Base-by-base conservation (phyloP, 768 basidiomycete genomes). In the Pulveroboletus sp. region DNA sequence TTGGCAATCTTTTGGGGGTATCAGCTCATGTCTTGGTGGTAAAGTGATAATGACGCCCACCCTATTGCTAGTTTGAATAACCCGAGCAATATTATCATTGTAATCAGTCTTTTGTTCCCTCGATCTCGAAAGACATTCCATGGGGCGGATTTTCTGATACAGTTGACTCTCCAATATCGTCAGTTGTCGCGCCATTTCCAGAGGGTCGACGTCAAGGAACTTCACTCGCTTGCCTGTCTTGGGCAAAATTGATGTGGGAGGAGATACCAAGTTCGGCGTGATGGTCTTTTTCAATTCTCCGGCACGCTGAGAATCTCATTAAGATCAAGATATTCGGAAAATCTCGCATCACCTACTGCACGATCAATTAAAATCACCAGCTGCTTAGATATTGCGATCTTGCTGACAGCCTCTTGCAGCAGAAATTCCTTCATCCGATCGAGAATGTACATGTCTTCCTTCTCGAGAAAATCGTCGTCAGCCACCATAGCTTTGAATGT, bases 111-210 rank as follows among this genome's bases (percentile, higher is more conserved):
- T 84, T 57, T 86, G 82, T 58, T 90, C 87, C 33, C 88, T 80
- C 8, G 88, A 89, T 60, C 81, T 85, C 69, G 85, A 83, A 17
- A 98, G 72, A 71, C 92, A 97, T 66, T 98, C 95, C 70, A 86
- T 85, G 0, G 91, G 86, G 32, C 83, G 82, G 58, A 98, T 95
- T 66, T 81, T 84, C 69, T 87, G 85, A 71, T 92, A 98, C 37
- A 94, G 70, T 41, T 78, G 74, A 56, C 86, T 88, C 68, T 98
- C 95, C 73, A 94, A 76, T 51, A 96, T 83, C 1, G 95, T 97
- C 53, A 98, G 71, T 65, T 98, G 95, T 27, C 95, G 79, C 0
- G 94, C 95, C 15, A 98, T 68, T 68, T 98, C 95, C 49, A 93
- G 69, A 1, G 93, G 76, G 57, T 95, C 89, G 43, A 98, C 80